Evolutionary conservation across 148 eudicot genomes (phyloP).

Genomic region (Rhododendron vialii): DNA sequence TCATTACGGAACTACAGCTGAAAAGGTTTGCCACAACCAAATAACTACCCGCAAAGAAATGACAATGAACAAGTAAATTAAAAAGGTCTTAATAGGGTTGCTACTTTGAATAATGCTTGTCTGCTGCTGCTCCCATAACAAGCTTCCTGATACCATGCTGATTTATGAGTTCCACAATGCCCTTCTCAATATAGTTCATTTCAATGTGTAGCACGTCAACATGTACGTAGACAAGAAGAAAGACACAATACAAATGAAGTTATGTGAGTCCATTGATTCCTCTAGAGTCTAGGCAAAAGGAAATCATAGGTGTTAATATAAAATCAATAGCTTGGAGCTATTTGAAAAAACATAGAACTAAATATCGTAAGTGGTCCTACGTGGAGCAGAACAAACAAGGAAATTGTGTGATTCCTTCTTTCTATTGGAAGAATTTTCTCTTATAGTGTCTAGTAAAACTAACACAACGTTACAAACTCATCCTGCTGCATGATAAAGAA

Average conservation of each 20-base stretch:
- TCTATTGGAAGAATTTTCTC: not conserved
- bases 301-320: not conserved
- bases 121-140: conserved; percentile 91
- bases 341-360: not conserved
- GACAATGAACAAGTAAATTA: not conserved
- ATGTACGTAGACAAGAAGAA: conserved; percentile 29
- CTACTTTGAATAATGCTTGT: conserved; percentile 59
- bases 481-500: not conserved
- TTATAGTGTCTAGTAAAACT: not conserved
- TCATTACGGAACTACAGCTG: not conserved
- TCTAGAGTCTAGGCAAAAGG: not conserved
- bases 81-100: not conserved
- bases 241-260: not conserved
- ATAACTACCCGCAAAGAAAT: not conserved
- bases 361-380: not conserved
- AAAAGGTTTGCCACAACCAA: not conserved
- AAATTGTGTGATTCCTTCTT: not conserved
- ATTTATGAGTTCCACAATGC: conserved; percentile 65
- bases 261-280: not conserved
- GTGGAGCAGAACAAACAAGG: not conserved
- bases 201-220: conserved; percentile 48
- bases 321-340: not conserved
- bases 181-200: conserved; percentile 61
- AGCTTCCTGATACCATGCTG: conserved; percentile 57
- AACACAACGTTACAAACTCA: not conserved